phyloP scores from a whole-genome alignment of 2,329 filamentous ascomycete species.

The Paecilomyces formosus region DNA sequence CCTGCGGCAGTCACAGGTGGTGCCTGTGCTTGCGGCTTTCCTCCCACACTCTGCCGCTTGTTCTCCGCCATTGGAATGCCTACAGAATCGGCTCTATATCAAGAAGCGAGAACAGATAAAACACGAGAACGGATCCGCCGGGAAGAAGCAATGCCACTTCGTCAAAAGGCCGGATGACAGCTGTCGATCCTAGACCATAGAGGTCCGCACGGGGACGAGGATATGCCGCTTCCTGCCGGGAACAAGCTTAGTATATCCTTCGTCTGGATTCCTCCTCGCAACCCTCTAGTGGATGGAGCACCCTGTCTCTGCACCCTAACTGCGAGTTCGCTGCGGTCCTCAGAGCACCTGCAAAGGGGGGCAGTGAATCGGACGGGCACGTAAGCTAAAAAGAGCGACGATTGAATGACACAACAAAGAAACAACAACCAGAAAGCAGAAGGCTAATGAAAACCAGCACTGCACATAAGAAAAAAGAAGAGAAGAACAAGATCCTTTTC shows the following conservation, averaged over 20 bases:
- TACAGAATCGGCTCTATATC: not conserved
- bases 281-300: not conserved
- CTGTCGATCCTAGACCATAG: not conserved
- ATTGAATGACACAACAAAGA: conserved; percentile 2
- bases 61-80: conserved; percentile 45
- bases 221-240: not conserved
- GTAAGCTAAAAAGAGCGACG: conserved; percentile 3
- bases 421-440: conserved; percentile 3
- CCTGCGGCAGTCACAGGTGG: conserved; percentile 28
- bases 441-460: not conserved
- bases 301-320: not conserved
- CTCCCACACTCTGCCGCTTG: conserved; percentile 50
- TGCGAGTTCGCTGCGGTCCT: not conserved
- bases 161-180: not conserved
- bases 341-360: not conserved
- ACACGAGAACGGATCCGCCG: not conserved
- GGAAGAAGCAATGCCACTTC: not conserved
- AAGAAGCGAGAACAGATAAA: not conserved
- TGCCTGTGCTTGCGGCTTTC: conserved; percentile 37
- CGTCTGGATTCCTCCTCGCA: not conserved
- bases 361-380: not conserved
- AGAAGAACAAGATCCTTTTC: conserved; percentile 4
- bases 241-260: not conserved
- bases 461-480: conserved; percentile 1
- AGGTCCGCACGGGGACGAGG: not conserved